Conservation (phyloP, 345 rosid species). For the Eucalyptus fibrosa region DNA sequence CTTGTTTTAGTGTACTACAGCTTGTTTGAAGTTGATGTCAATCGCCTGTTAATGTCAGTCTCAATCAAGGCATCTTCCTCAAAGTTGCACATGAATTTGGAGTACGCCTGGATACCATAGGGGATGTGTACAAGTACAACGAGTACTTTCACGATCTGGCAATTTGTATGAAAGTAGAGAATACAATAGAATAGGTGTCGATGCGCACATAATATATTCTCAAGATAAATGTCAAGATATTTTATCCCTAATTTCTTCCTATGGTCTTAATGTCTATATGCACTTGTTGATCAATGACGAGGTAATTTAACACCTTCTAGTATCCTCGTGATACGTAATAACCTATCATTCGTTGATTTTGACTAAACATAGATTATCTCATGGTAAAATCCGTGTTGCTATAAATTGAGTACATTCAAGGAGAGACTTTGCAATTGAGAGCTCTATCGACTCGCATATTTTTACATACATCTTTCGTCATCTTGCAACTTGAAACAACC, state of each 20-base stretch:
- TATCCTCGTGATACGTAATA: neutral
- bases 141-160: neutral
- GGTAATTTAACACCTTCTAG: neutral
- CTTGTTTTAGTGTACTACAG: neutral
- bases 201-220: fast-evolving
- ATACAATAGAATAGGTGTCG: neutral
- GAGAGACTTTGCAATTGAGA: neutral
- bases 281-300: neutral
- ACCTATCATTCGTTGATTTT: neutral
- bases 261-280: neutral
- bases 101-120: fast-evolving
- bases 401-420: neutral
- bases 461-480: neutral
- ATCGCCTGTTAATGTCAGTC: neutral
- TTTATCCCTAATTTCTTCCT: fast-evolving
- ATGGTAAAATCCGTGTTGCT: neutral
- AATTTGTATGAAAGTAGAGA: neutral
- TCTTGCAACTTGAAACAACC: neutral
- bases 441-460: no score
- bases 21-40: neutral
- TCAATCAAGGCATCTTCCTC: neutral
- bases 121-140: fast-evolving
- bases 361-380: neutral
- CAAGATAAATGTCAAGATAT: fast-evolving
- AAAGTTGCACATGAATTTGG: neutral